These are phyloP conservation scores for Celoporthe dispersa DNA, from an alignment of 2,329 filamentous ascomycete species.

Conservation along the genomic window DNA sequence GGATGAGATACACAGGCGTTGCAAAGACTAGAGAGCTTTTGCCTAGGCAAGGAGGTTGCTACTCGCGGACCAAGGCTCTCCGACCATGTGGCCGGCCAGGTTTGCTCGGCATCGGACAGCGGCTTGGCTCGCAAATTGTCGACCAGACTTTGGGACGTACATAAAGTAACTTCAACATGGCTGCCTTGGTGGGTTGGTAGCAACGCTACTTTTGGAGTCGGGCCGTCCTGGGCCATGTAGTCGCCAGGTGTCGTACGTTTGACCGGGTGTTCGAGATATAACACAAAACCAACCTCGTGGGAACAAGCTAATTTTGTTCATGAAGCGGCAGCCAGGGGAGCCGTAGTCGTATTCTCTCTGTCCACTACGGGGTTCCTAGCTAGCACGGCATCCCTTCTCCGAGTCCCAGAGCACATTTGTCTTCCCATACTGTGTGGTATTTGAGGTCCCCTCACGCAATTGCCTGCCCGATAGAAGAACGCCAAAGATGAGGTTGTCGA, in stretches of 20 bases:
- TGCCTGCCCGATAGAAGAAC: constrained; percentile 30
- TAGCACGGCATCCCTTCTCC: constrained; percentile 30
- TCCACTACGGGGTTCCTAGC: constrained; percentile 29
- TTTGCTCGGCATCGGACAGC: not conserved
- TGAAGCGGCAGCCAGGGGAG: constrained; percentile 24
- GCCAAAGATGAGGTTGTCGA: constrained; percentile 30
- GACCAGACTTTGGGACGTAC: not conserved
- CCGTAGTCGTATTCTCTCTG: constrained; percentile 28
- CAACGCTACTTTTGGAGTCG: not conserved
- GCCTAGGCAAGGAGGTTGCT: not conserved
- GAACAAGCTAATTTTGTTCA: constrained; percentile 3
- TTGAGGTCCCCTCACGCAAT: constrained; percentile 25
- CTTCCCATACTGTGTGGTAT: constrained; percentile 14
- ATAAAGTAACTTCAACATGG: not conserved
- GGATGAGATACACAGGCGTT: not conserved
- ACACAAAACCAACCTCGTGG: too few species aligned
- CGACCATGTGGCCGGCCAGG: not conserved
- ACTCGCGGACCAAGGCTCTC: not conserved
- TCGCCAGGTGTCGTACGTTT: not conserved
- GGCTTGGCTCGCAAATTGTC: not conserved
- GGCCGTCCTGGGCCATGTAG: not conserved
- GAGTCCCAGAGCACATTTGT: constrained; percentile 21
- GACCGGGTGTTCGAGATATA: not conserved
- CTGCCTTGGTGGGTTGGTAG: not conserved
- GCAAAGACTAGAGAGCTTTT: not conserved